Conservation (phyloP, 176 grass and related monocot genomes). For the Hordeum vulgare region MorexV3_pseudomolecules_assembly NC_058522.1:99796281-99796780, state of each 20-base stretch:
- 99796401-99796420: slow-evolving; percentile 9
- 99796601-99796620: too few species aligned
- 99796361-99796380: slow-evolving; percentile 36
- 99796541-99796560: background rate
- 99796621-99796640: too few species aligned
- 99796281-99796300: too few species aligned
- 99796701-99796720: background rate
- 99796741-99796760: background rate
- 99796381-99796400: slow-evolving; percentile 30
- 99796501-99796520: background rate
- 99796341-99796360: slow-evolving; percentile 33
- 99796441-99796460: background rate
- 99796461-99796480: background rate
- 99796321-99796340: slow-evolving; percentile 33
- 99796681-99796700: background rate
- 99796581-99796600: too few species aligned
- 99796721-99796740: background rate
- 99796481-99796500: background rate
- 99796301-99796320: too few species aligned
- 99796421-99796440: background rate
- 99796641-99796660: too few species aligned
- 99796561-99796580: too few species aligned
- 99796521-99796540: background rate
- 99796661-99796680: background rate
- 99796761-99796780: background rate